Conservation (phyloP, 176 grass and related monocot species). For the Oryza meridionalis region DNA sequence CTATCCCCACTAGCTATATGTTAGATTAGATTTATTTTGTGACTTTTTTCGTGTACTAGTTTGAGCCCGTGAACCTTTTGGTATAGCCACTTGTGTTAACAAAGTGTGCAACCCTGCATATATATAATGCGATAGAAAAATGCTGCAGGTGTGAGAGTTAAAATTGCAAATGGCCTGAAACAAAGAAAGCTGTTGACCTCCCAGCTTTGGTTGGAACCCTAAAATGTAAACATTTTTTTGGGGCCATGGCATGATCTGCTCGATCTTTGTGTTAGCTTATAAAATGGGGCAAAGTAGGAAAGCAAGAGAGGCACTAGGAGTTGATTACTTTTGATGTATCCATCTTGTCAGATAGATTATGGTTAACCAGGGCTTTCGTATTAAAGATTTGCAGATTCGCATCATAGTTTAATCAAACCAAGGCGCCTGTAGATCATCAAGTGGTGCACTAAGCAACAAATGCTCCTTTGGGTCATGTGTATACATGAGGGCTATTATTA, state of each 20-base stretch:
- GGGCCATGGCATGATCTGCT: slow-evolving; percentile 40
- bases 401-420: slow-evolving; percentile 57
- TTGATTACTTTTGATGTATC: slow-evolving; percentile 23
- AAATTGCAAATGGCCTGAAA: not conserved
- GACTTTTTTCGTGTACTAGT: not conserved
- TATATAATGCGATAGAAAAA: not conserved
- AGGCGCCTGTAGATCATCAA: slow-evolving; percentile 48
- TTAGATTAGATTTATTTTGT: not conserved
- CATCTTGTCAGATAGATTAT: slow-evolving; percentile 32
- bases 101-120: not conserved
- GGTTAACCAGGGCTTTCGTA: slow-evolving; percentile 30
- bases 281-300: slow-evolving; percentile 36
- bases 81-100: not conserved
- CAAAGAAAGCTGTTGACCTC: slow-evolving; percentile 45
- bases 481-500: slow-evolving; percentile 31
- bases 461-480: slow-evolving; percentile 46
- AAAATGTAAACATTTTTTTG: not conserved
- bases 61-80: not conserved
- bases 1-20: not conserved
- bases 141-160: not conserved
- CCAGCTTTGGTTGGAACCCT: slow-evolving; percentile 38
- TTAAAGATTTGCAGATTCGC: slow-evolving; percentile 57
- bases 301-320: slow-evolving; percentile 38
- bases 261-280: slow-evolving; percentile 39
- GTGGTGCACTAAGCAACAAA: slow-evolving; percentile 60